Evolutionary conservation across 306 rosid genomes (phyloP).

Genomic region (Fragaria ananassa): DNA sequence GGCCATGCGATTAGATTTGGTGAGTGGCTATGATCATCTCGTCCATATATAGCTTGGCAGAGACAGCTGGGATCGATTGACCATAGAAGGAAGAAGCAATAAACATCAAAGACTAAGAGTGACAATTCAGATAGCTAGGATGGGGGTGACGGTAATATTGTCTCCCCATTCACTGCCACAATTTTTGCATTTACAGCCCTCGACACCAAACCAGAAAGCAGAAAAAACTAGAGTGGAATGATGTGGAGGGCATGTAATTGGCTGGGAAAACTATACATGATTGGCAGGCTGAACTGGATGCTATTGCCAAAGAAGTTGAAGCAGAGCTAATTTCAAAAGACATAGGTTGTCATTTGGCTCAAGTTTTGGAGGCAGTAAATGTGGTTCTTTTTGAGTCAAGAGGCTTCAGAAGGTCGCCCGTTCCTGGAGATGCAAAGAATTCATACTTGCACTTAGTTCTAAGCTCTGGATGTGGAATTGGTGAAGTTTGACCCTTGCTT

Average conservation of each 20-base stretch:
- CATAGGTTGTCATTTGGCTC: slow-evolving; percentile 10
- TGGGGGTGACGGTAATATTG: no score
- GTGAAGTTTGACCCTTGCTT: slow-evolving; percentile 9
- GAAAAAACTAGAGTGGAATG: background rate
- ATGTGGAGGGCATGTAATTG: slow-evolving; percentile 5
- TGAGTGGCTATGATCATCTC: no score
- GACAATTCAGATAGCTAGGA: no score
- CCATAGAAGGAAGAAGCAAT: no score
- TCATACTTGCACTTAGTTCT: slow-evolving; percentile 20
- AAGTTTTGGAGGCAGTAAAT: slow-evolving; percentile 22
- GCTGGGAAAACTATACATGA: background rate
- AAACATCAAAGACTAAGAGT: no score
- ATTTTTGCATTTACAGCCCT: no score
- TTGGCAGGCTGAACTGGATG: slow-evolving; percentile 18
- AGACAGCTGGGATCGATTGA: no score
- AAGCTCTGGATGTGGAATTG: slow-evolving; percentile 21
- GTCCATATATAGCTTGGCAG: no score
- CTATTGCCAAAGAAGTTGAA: slow-evolving; percentile 17
- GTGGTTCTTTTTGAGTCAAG: slow-evolving; percentile 13
- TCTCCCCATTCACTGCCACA: no score
- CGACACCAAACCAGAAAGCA: no score
- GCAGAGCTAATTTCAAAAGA: slow-evolving; percentile 7
- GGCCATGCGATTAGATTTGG: no score
- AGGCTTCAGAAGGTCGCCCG: slow-evolving; percentile 16
- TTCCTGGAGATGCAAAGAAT: slow-evolving; percentile 7